Evolutionary conservation across 139 green algal species (phyloP), one percentile per base, ranked within the genome.

Genomic region (Chlamydomonas asymmetrica): DNA sequence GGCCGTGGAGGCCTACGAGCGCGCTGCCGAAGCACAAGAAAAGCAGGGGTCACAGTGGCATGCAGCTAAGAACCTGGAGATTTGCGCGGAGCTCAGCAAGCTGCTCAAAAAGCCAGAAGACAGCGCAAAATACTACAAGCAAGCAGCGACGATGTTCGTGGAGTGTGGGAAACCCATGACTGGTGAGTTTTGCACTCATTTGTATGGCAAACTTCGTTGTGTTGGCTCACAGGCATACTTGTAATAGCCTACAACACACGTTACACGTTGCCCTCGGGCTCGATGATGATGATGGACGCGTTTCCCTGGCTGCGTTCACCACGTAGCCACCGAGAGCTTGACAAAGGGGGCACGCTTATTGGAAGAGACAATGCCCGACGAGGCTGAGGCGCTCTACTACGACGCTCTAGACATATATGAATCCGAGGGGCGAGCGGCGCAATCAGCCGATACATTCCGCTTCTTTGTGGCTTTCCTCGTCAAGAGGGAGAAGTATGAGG

Each of bases 41-140:
- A 79, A 85, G 54, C 82, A 92, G 50, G 82, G 83, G 7, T 92
- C 86, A 1, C 63, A 75, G 0, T 97, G 88, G 88, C 91, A 97
- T 50, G 88, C 92, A 4, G 92, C 79, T 22, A 95, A 94, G 76
- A 80, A 90, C 68, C 48, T 93, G 41, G 87, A 91, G 69, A 65
- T 72, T 1, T 77, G 75, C 35, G 79, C 66, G 0, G 74, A 85
- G 4, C 67, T 89, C 38, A 78, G 43, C 73, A 81, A 74, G 4
- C 54, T 80, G 45, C 49, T 78, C 32, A 32, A 50, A 31, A 60
- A 80, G 50, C 64, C 40, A 76, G 86, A 89, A 32, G 75, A 81
- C 49, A 81, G 81, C 29, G 77, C 74, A 10, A 69, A 76, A 20
- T 88, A 72, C 32, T 80, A 54, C 74, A 88, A 86, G 52, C 66